Evolutionary conservation across 2,329 filamentous ascomycete genomes (phyloP).

Genomic region (Colletotrichum chrysophilum): DNA sequence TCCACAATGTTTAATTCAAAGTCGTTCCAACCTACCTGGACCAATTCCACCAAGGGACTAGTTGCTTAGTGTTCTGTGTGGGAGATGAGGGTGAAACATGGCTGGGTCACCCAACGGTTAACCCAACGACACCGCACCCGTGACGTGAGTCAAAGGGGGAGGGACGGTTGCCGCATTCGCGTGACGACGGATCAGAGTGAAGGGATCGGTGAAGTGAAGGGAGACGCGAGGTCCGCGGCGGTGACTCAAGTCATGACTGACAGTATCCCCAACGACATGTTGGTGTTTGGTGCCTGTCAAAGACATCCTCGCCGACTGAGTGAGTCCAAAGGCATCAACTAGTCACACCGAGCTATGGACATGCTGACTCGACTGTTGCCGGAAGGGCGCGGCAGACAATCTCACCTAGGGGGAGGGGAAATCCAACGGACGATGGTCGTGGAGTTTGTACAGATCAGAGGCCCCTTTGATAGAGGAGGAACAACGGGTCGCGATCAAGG

Average conservation of each 20-base stretch:
- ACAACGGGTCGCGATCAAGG: background rate
- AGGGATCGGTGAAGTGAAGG: background rate
- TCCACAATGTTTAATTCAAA: slow-evolving; percentile 2
- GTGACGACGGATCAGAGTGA: background rate
- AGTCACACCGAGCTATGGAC: background rate
- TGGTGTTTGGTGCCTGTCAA: background rate
- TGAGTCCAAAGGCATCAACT: background rate
- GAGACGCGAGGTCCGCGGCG: background rate
- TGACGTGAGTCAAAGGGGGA: background rate
- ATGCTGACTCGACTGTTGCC: background rate
- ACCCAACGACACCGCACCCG: background rate
- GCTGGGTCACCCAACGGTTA: background rate
- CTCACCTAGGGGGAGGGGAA: background rate
- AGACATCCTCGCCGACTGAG: background rate
- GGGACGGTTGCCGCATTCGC: background rate
- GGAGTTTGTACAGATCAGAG: background rate
- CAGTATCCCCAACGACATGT: background rate
- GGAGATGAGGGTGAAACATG: background rate
- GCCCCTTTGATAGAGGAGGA: background rate
- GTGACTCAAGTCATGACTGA: background rate
- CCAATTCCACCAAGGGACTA: background rate
- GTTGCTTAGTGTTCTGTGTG: background rate
- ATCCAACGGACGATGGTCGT: background rate
- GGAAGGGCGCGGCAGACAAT: background rate
- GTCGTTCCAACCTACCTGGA: background rate